Base-by-base conservation (phyloP, 306 rosid species). In the Luffa aegyptiaca region DNA sequence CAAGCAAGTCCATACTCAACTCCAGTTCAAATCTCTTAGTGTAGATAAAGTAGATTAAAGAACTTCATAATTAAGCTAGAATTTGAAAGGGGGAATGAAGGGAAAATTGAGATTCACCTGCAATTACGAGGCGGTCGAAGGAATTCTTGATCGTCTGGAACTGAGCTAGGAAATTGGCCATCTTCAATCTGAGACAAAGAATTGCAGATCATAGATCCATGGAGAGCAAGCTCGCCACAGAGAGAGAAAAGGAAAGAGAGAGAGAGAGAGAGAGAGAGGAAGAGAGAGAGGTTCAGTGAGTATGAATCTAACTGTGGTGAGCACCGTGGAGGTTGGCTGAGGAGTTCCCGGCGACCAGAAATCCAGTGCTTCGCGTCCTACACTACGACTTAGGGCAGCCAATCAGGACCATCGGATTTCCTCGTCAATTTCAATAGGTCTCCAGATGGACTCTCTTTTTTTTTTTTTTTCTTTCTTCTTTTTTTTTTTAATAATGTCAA, bases 151-250 rank as follows among this genome's bases (percentile, higher is more conserved):
- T 96, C 35, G 97, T 82, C 77, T 96, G 97, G 85, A 96, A 96
- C 92, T 96, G 99, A 83, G 99, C 92, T 49, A 96, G 92, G 84
- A 87, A 96, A 88, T 89, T 96, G 74, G 99, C 93, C 99, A 96
- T 96, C 76, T 6, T 80, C 83, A 91, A 88, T 87, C 88, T 81
- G 86, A 21, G 37, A 79, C 86, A 84, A 81, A 18, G n/a, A 65
- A 8, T 56, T 6, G 61, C 61, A 73, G 80, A 85, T 88, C 89
- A 81, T 13, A 83, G 91, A 89, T 84, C 82, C 90, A 75, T 80
- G 77, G 36, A 63, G 16, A 72, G 83, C 70, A 79, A 79, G 59
- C 64, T 73, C 78, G 78, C 42, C 9, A 14, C 51, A 70, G 55
- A 44, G 42, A 58, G 64, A 58, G 12, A 26, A 26, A 26, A 26